A percentile compares a stretch with the other conserved stretches of the same genome.
Evolutionary conservation across 805 yeast genomes (phyloP).

Genomic region (Teunomyces pallodes): DNA sequence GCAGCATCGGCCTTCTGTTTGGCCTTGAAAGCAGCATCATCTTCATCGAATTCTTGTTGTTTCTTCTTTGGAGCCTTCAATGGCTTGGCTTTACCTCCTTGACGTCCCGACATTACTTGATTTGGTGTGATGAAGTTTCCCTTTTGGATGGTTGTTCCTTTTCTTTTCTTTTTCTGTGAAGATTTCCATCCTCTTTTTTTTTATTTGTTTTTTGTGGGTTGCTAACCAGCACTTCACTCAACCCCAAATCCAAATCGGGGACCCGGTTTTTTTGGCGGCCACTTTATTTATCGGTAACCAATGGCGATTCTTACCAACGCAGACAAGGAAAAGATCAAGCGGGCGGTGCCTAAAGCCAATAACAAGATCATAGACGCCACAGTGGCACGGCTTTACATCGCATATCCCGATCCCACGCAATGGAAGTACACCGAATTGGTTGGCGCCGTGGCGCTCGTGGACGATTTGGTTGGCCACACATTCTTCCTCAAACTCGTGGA

Average conservation of each 20-base stretch:
- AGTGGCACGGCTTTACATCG: conserved; percentile 84
- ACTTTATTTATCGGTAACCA: not conserved
- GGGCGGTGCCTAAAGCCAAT: conserved; percentile 83
- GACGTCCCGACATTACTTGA: conserved; percentile 81
- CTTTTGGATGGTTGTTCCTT: not conserved
- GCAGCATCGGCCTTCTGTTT: conserved; percentile 94
- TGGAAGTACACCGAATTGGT: conserved; percentile 89
- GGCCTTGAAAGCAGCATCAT: conserved; percentile 85
- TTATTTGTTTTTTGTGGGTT: not conserved
- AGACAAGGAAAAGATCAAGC: conserved; percentile 86
- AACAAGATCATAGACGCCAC: conserved; percentile 89
- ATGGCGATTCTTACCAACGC: conserved; percentile 40
- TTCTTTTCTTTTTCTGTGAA: not conserved
- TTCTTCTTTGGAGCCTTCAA: conserved; percentile 83
- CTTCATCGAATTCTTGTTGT: conserved; percentile 75
- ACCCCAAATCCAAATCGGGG: not conserved
- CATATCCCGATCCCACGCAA: conserved; percentile 75
- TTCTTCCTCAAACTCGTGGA: conserved; percentile 89
- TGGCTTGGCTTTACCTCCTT: conserved; percentile 96
- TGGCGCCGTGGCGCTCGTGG: conserved; percentile 86
- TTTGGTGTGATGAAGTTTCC: conserved; percentile 3
- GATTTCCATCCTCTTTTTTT: not conserved
- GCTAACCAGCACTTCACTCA: not conserved
- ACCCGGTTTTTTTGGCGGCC: not conserved
- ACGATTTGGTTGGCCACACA: conserved; percentile 92